These are phyloP conservation scores for Erodium moschatum DNA, from an alignment of 441 rosid species.

Conservation along the genomic window DNA sequence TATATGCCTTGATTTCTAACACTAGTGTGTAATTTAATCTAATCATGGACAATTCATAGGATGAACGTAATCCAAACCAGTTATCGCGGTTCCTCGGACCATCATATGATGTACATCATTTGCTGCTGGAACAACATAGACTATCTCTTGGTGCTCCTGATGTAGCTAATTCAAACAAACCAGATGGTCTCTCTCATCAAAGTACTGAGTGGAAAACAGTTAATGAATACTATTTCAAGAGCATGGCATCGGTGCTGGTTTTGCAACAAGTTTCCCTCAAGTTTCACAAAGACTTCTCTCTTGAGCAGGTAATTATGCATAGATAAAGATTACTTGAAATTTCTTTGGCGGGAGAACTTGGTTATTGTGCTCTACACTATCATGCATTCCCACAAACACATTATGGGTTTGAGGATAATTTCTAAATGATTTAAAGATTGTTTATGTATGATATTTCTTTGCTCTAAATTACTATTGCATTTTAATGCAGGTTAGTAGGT, in stretches of 20 bases:
- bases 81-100: conserved; percentile 66
- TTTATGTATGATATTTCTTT: conserved; percentile 8
- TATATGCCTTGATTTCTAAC: not conserved
- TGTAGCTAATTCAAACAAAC: conserved; percentile 23
- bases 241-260: conserved; percentile 70
- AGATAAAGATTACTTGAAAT: not conserved
- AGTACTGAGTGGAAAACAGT: conserved; percentile 51
- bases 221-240: conserved; percentile 71
- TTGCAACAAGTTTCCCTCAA: conserved; percentile 53
- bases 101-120: conserved; percentile 56
- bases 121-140: conserved; percentile 43
- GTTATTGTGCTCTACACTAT: not conserved
- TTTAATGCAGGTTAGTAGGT: conserved; percentile 51
- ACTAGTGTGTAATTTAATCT: conserved; percentile 8
- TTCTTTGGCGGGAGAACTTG: not conserved
- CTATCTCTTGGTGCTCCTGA: conserved; percentile 25
- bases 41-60: conserved; percentile 28
- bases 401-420: not conserved
- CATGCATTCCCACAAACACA: not conserved
- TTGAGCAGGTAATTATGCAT: conserved; percentile 55
- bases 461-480: conserved; percentile 14
- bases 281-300: conserved; percentile 63
- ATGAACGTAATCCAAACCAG: conserved; percentile 35
- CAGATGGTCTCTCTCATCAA: conserved; percentile 30
- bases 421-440: not conserved